phyloP scores from a whole-genome alignment of 345 rosid genomes.

The Laguncularia racemosa region DNA sequence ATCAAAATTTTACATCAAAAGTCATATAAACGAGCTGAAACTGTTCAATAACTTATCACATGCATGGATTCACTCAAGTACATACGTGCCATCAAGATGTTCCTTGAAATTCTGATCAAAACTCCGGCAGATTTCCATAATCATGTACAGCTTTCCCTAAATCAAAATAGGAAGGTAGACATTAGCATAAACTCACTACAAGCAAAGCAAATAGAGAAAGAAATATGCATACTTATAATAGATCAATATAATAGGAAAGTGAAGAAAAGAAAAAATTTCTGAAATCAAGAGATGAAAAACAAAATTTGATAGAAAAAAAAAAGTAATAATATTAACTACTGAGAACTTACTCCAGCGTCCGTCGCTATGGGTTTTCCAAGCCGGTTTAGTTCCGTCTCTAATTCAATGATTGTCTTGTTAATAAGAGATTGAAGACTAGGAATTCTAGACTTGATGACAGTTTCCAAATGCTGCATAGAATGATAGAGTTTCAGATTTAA shows the following conservation, averaged over 20 bases:
- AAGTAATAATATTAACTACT: conserved; percentile 6
- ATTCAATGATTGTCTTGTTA: conserved; percentile 67
- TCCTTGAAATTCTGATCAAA: conserved; percentile 95
- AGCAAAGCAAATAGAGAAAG: too few species aligned
- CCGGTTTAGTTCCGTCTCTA: conserved; percentile 79
- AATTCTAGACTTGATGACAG: conserved; percentile 89
- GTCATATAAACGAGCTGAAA: too few species aligned
- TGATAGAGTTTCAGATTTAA: conserved; percentile 12
- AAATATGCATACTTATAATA: too few species aligned
- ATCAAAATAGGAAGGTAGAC: conserved; percentile 3
- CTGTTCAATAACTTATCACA: too few species aligned
- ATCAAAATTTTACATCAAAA: background rate
- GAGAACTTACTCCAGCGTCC: conserved; percentile 79
- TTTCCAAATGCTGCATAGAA: conserved; percentile 82
- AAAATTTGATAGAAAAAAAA: too few species aligned
- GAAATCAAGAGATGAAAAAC: too few species aligned
- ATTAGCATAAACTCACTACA: background rate
- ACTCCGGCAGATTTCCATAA: conserved; percentile 89
- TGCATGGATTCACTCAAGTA: background rate
- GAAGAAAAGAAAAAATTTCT: too few species aligned
- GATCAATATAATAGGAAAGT: too few species aligned
- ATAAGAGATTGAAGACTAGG: conserved; percentile 92
- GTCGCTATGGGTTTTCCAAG: conserved; percentile 90
- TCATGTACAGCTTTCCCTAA: conserved; percentile 88
- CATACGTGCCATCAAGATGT: conserved; percentile 85